phyloP scores from a whole-genome alignment of 2,329 filamentous ascomycete species.

The Anthostomella pinea region DNA sequence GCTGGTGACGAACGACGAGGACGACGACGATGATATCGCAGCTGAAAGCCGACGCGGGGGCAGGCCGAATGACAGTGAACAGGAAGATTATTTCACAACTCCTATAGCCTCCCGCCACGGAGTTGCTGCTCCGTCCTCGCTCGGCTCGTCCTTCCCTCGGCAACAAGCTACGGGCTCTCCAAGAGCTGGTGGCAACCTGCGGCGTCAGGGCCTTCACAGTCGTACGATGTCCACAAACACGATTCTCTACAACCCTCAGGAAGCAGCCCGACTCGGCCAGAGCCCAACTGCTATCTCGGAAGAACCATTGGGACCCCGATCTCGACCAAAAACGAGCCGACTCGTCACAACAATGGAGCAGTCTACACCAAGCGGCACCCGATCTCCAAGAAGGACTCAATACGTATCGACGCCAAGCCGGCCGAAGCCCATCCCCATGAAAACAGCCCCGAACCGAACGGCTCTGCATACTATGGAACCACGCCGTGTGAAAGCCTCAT shows the following conservation, averaged over 20 bases:
- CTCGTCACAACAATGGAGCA: slow-evolving; percentile 36
- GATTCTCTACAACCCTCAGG: slow-evolving; percentile 75
- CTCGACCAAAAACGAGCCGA: slow-evolving; percentile 38
- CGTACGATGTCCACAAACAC: slow-evolving; percentile 80
- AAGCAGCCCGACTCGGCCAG: slow-evolving; percentile 32
- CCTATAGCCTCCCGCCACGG: slow-evolving; percentile 43
- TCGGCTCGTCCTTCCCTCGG: slow-evolving; percentile 24
- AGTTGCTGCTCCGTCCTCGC: slow-evolving; percentile 30
- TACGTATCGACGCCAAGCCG: slow-evolving; percentile 46
- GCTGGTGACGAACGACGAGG: slow-evolving; percentile 76
- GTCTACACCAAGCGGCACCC: slow-evolving; percentile 35
- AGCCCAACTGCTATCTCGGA: slow-evolving; percentile 46
- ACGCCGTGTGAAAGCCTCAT: slow-evolving; percentile 48
- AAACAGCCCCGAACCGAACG: slow-evolving; percentile 54
- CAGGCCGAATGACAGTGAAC: slow-evolving; percentile 28
- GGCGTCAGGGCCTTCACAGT: slow-evolving; percentile 52
- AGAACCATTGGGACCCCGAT: slow-evolving; percentile 27
- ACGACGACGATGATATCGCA: slow-evolving; percentile 55
- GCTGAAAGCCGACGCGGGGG: slow-evolving; percentile 37
- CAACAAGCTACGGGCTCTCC: slow-evolving; percentile 35
- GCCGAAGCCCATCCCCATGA: slow-evolving; percentile 56
- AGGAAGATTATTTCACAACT: slow-evolving; percentile 56
- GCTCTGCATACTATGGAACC: slow-evolving; percentile 53
- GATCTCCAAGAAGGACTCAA: slow-evolving; percentile 47
- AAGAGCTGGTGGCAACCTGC: slow-evolving; percentile 27